Percentiles rank a stretch among this genome's conserved stretches.
Conservation (phyloP, 306 rosid genomes). For the Dalbergia cochinchinensis region DNA sequence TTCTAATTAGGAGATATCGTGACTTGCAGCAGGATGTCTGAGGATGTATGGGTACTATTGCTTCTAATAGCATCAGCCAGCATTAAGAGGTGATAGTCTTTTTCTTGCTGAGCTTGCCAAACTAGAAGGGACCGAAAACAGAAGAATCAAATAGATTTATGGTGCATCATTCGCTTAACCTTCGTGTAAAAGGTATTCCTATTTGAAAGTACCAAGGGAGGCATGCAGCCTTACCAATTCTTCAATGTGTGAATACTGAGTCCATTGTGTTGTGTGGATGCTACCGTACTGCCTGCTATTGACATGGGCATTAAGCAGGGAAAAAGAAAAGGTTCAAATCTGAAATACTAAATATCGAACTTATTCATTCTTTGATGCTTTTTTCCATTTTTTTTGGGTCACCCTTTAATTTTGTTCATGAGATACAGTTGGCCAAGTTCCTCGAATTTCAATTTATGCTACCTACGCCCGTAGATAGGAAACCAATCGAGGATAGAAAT, state of each 20-base stretch:
- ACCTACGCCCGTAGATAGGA: no score
- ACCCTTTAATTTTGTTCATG: no score
- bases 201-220: constrained; percentile 12
- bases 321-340: background rate
- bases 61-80: constrained; percentile 29
- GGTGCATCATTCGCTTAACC: background rate
- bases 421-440: no score
- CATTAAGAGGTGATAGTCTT: constrained; percentile 3
- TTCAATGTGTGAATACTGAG: background rate
- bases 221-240: background rate
- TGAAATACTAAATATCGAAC: constrained; percentile 6
- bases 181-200: background rate
- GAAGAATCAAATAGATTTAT: background rate
- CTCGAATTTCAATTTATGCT: no score
- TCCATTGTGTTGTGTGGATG: background rate
- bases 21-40: constrained; percentile 18
- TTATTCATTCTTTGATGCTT: background rate
- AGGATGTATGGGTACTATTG: constrained; percentile 1
- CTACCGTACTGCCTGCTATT: background rate
- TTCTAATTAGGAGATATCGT: constrained; percentile 21
- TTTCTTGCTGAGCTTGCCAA: background rate
- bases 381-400: no score
- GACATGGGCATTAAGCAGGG: background rate
- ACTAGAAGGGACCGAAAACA: background rate
- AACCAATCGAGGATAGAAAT: no score